phyloP scores from a whole-genome alignment of 2,329 filamentous ascomycete species.

The Penicillium sp. region DNA sequence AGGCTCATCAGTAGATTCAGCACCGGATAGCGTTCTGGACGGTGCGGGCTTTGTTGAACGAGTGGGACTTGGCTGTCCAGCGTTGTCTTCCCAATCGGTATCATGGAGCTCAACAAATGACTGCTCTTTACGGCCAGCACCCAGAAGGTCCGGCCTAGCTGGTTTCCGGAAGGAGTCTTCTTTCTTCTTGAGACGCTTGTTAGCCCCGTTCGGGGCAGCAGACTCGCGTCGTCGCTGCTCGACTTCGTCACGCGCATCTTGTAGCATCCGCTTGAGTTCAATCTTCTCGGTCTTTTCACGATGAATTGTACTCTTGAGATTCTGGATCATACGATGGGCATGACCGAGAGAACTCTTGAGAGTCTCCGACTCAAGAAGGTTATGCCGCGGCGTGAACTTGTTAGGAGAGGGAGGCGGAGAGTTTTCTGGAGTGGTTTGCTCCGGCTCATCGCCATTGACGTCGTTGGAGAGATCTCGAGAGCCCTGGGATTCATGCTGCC shows the following conservation, averaged over 20 bases:
- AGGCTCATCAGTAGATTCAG: constrained; percentile 41
- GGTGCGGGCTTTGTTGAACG: constrained; percentile 34
- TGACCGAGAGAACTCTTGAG: constrained; percentile 90
- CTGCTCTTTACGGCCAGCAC: constrained; percentile 64
- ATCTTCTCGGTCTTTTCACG: constrained; percentile 98
- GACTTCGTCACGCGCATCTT: constrained; percentile 89
- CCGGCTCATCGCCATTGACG: constrained; percentile 58
- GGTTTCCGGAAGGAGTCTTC: constrained; percentile 71
- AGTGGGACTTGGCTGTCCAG: constrained; percentile 54
- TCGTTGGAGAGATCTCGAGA: constrained; percentile 56
- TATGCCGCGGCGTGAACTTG: constrained; percentile 85
- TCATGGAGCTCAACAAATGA: constrained; percentile 78
- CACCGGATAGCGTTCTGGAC: constrained; percentile 22
- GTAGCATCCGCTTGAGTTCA: constrained; percentile 87
- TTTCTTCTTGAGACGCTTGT: constrained; percentile 57
- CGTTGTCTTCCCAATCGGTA: constrained; percentile 83
- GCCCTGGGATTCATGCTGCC: constrained; percentile 59
- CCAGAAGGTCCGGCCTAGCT: constrained; percentile 64
- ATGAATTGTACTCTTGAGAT: constrained; percentile 87
- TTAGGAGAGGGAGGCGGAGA: constrained; percentile 85
- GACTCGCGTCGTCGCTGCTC: constrained; percentile 60
- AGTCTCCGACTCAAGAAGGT: constrained; percentile 90
- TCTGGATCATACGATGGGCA: constrained; percentile 94
- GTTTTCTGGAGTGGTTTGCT: constrained; percentile 74
- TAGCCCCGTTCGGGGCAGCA: constrained; percentile 33